Base-by-base conservation (phyloP, 345 rosid genomes). In the Boechera stricta region DNA sequence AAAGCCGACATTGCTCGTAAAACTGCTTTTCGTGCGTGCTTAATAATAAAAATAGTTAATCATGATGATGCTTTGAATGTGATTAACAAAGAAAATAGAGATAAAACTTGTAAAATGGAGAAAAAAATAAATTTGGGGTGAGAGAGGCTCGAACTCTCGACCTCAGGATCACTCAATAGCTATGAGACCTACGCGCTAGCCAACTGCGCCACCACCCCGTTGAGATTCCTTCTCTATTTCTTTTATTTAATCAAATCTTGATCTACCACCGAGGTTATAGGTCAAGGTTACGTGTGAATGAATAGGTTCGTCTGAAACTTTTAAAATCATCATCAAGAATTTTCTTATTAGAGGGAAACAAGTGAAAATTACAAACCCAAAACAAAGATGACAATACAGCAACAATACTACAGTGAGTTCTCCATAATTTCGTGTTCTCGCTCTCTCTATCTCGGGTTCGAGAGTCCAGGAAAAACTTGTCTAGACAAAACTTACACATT, bases 181-280 rank as follows among this genome's bases (percentile, higher is more conserved):
- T 85, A 88, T 88, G 97, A 90, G 92, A 94, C 89, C 96, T 87
- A 84, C 94, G 91, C 90, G 94, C 98, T 90, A 90, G 89, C 92
- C 97, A 91, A 91, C 96, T 90, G 94, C 97, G 90, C 94, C 92
- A 85, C 92, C 90, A 85, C 91, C 91, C 93, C 94, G 1, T 10
- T 16, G 4, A 2, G 1, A 5, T 13, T 6, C 6, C 3, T 2
- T 26, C 21, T 26, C 12, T 10, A 7, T 10, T 24, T 18, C 0
- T 5, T 0, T 39, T 1, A 65, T 31, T n/a, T 64, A n/a, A 3
- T 0, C 24, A 2, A 3, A 4, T 1, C 0, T 10, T 16, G 0
- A 26, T 41, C 1, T 26, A 10, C 42, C 3, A 10, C 42, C 3
- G 4, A 39, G 4, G 42, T 39, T 39, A 39, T 8, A 9, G 10